A percentile compares a stretch with the other conserved stretches of the same genome.
phyloP scores from a whole-genome alignment of 257 asterid genomes.

The Mentha longifolia region DNA sequence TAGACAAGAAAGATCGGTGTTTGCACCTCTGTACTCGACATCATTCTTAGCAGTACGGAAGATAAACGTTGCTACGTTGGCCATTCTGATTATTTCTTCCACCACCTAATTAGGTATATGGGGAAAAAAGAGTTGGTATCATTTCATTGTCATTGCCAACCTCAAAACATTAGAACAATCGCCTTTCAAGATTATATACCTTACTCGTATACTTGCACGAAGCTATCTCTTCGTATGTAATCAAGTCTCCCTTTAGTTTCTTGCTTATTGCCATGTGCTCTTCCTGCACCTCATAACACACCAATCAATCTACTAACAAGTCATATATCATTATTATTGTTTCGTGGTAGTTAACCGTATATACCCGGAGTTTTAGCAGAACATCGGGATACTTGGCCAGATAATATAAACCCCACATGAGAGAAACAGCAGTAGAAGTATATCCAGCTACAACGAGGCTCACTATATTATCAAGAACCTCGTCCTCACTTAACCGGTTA shows the following conservation, averaged over 20 bases:
- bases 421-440: slow-evolving; percentile 44
- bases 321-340: background rate
- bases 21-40: slow-evolving; percentile 53
- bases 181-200: slow-evolving; percentile 33
- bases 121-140: background rate
- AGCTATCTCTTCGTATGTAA: slow-evolving; percentile 51
- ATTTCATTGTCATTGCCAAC: background rate
- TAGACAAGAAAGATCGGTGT: background rate
- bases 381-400: slow-evolving; percentile 51
- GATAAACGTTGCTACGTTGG: slow-evolving; percentile 43
- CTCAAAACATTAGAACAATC: background rate
- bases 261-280: slow-evolving; percentile 47
- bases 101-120: slow-evolving; percentile 44
- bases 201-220: slow-evolving; percentile 49
- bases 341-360: background rate
- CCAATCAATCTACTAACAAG: background rate
- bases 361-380: slow-evolving; percentile 32
- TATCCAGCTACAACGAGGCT: slow-evolving; percentile 49
- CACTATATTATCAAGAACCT: slow-evolving; percentile 55
- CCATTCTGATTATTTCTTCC: slow-evolving; percentile 62
- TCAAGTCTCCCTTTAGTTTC: slow-evolving; percentile 45
- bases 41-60: slow-evolving; percentile 53
- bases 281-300: slow-evolving; percentile 38
- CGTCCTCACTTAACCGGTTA: slow-evolving; percentile 39
- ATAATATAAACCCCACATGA: slow-evolving; percentile 53